Percentiles rank a stretch among this genome's conserved stretches.
Conservation (phyloP, 2,329 filamentous ascomycete species). For the Fusarium succisae region DNA sequence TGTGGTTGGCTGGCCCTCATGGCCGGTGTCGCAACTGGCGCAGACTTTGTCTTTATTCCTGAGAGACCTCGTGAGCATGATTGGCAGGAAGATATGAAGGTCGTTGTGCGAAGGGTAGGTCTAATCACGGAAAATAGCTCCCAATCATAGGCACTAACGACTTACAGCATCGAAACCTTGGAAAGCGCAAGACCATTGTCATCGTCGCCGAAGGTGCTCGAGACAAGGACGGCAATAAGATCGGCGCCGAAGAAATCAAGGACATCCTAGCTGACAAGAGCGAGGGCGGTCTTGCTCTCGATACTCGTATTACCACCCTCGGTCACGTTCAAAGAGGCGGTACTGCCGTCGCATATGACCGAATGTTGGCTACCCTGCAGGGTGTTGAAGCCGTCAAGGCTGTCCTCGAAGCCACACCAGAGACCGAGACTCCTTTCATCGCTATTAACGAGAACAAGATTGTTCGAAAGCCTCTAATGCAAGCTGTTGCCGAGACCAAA, state of each 20-base stretch:
- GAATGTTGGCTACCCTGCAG: conserved; percentile 91
- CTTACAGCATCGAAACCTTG: conserved; percentile 79
- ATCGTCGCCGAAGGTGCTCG: conserved; percentile 96
- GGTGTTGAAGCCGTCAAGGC: conserved; percentile 94
- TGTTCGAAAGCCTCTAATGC: conserved; percentile 85
- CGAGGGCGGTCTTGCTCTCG: conserved; percentile 74
- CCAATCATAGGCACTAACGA: conserved; percentile 23
- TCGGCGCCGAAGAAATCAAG: conserved; percentile 83
- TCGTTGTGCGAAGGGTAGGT: conserved; percentile 75
- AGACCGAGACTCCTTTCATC: conserved; percentile 92
- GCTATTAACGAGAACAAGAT: conserved; percentile 99
- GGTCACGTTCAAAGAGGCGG: conserved; percentile 98
- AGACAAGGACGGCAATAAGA: conserved; percentile 84
- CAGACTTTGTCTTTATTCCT: conserved; percentile 96
- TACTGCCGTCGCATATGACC: conserved; percentile 90
- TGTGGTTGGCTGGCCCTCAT: conserved; percentile 98
- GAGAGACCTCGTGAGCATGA: conserved; percentile 88
- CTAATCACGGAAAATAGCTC: not conserved
- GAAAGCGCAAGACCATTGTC: conserved; percentile 97
- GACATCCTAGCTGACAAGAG: conserved; percentile 82
- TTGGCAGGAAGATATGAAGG: conserved; percentile 90
- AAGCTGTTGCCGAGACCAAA: conserved; percentile 88
- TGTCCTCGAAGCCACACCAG: conserved; percentile 86
- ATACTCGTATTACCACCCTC: conserved; percentile 93
- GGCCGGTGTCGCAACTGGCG: conserved; percentile 92